A percentile compares a stretch with the other conserved stretches of the same genome.
Conservation (phyloP, 2,329 filamentous ascomycete species). For the Didymella pomorum region DNA sequence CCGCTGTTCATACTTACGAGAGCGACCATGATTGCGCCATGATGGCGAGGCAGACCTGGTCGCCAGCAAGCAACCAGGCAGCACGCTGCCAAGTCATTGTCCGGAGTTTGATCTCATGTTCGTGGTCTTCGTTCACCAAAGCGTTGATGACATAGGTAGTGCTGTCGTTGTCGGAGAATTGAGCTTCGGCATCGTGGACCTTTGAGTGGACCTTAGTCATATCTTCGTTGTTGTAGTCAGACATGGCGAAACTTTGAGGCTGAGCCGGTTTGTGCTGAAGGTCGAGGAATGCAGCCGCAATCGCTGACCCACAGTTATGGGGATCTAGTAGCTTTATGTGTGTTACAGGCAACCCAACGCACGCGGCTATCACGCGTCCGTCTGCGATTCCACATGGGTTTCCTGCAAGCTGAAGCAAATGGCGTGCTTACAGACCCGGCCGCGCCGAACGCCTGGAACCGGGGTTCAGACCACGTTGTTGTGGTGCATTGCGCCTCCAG, state of each 20-base stretch:
- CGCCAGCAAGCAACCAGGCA: constrained; percentile 85
- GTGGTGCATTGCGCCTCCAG: not conserved
- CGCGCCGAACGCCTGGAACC: constrained; percentile 20
- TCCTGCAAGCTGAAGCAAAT: constrained; percentile 10
- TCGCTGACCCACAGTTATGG: not conserved
- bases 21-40: constrained; percentile 97
- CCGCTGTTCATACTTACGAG: constrained; percentile 56
- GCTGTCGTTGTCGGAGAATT: constrained; percentile 25
- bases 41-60: constrained; percentile 90
- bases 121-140: constrained; percentile 48
- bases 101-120: constrained; percentile 61
- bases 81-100: constrained; percentile 67
- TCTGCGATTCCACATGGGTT: not conserved
- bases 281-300: not conserved
- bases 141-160: constrained; percentile 25
- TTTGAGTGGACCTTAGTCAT: constrained; percentile 16
- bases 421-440: constrained; percentile 22
- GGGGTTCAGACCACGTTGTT: not conserved
- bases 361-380: not conserved
- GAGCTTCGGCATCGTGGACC: constrained; percentile 21
- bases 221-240: constrained; percentile 8
- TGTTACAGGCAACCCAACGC: not conserved
- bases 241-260: constrained; percentile 2
- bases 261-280: not conserved
- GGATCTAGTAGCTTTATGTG: not conserved